These are phyloP conservation scores for Neolentinus lepideus DNA, from an alignment of 1,284 basidiomycete genomes.

Conservation along the genomic window DNA sequence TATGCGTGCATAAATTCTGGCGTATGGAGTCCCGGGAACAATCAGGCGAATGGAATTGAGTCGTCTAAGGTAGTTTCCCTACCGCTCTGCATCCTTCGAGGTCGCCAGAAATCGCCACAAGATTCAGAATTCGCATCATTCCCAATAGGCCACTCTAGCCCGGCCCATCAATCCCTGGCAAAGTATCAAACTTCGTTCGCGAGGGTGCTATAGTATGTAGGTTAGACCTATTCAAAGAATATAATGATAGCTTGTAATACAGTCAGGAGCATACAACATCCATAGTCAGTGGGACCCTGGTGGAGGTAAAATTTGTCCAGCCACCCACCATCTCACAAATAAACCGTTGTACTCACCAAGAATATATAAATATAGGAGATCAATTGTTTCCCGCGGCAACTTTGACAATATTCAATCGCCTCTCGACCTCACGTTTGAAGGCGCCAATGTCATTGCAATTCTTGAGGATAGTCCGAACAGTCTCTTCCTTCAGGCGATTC, in stretches of 20 bases:
- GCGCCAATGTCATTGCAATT: conserved; percentile 72
- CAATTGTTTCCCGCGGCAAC: conserved; percentile 56
- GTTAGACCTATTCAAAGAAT: background rate
- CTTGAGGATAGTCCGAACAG: conserved; percentile 71
- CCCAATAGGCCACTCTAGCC: too few relatives aligned
- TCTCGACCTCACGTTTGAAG: conserved; percentile 71
- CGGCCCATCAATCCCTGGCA: too few relatives aligned
- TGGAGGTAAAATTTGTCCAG: background rate
- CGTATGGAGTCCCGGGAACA: too few relatives aligned
- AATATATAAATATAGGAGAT: conserved; percentile 6
- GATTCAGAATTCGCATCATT: too few relatives aligned
- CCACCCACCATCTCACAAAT: background rate
- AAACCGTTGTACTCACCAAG: background rate
- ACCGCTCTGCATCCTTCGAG: too few relatives aligned
- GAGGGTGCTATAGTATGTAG: too few relatives aligned
- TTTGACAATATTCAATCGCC: conserved; percentile 55
- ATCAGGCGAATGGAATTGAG: too few relatives aligned
- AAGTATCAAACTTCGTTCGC: too few relatives aligned
- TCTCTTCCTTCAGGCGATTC: conserved; percentile 64
- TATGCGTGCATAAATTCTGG: too few relatives aligned
- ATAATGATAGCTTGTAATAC: background rate
- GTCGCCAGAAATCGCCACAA: too few relatives aligned
- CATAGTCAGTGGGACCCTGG: background rate
- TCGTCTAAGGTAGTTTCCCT: too few relatives aligned
- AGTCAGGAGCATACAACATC: background rate